Percentiles rank a stretch among this genome's conserved stretches.
Evolutionary conservation across 306 rosid genomes (phyloP).

Genomic region (Lathyrus sativus): DNA sequence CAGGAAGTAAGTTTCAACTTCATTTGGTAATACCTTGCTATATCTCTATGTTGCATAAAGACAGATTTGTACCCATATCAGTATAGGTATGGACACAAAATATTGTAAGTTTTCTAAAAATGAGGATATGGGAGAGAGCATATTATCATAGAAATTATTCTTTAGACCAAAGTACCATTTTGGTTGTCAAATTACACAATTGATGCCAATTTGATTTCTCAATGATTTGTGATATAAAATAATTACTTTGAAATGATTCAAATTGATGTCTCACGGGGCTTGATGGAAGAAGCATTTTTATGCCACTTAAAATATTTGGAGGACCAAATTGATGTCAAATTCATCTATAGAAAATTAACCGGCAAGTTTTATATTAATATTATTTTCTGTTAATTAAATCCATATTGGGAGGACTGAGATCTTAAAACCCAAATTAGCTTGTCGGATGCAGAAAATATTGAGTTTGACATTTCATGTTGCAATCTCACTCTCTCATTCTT

Average conservation of each 20-base stretch:
- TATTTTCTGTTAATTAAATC: background rate
- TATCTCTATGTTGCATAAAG: conserved; percentile 5
- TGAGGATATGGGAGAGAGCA: background rate
- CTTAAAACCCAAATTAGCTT: conserved; percentile 2
- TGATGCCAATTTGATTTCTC: background rate
- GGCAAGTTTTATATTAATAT: too few species aligned
- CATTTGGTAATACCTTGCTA: conserved; percentile 20
- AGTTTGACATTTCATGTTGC: too few species aligned
- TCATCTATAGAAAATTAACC: too few species aligned
- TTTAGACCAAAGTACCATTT: background rate
- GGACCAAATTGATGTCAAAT: conserved; percentile 1
- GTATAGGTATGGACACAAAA: background rate
- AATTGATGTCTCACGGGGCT: conserved; percentile 5
- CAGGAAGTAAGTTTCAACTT: conserved; percentile 74
- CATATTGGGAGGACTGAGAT: background rate
- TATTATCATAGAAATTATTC: background rate
- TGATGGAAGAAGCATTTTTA: background rate
- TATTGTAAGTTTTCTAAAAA: conserved; percentile 2
- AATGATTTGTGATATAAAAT: conserved; percentile 15
- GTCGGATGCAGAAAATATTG: too few species aligned
- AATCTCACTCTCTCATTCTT: too few species aligned
- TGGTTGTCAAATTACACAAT: background rate
- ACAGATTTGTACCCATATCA: background rate
- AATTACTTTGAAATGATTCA: conserved; percentile 2
- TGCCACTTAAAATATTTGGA: background rate